phyloP scores from a whole-genome alignment of 257 asterid genomes.

The Leptodermis oblonga region DNA sequence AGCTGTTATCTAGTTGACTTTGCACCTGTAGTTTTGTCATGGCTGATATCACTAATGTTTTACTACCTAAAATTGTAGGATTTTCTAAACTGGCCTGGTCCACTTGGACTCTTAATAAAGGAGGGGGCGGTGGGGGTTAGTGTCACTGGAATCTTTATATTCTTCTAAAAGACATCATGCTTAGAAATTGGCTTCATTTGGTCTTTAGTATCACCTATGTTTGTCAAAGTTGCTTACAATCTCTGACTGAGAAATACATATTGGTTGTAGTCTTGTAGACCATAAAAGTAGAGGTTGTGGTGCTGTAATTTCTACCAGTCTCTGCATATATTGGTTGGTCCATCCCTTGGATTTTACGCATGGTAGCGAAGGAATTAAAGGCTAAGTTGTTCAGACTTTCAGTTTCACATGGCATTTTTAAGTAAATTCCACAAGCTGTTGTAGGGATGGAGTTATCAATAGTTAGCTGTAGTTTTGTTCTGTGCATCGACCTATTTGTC shows the following conservation, averaged over 20 bases:
- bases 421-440: conserved; percentile 5
- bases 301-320: neutral
- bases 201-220: neutral
- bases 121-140: too few species aligned
- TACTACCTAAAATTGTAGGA: too few species aligned
- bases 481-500: conserved; percentile 18
- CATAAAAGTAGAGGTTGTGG: conserved; percentile 8
- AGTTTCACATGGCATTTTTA: conserved; percentile 21
- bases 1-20: too few species aligned
- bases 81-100: too few species aligned
- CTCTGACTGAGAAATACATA: neutral
- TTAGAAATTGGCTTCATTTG: neutral
- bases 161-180: neutral
- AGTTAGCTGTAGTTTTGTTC: conserved; percentile 11
- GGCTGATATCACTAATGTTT: too few species aligned
- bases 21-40: too few species aligned
- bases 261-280: neutral
- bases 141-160: too few species aligned
- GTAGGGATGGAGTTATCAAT: conserved; percentile 13
- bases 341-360: conserved; percentile 12
- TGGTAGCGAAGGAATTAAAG: conserved; percentile 1
- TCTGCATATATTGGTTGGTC: too few species aligned
- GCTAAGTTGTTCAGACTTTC: conserved; percentile 7
- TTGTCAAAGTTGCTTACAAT: neutral
- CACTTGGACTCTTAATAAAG: too few species aligned